Evolutionary conservation across 2,329 filamentous ascomycete species (phyloP).

Genomic region (Aspergillus persii): DNA sequence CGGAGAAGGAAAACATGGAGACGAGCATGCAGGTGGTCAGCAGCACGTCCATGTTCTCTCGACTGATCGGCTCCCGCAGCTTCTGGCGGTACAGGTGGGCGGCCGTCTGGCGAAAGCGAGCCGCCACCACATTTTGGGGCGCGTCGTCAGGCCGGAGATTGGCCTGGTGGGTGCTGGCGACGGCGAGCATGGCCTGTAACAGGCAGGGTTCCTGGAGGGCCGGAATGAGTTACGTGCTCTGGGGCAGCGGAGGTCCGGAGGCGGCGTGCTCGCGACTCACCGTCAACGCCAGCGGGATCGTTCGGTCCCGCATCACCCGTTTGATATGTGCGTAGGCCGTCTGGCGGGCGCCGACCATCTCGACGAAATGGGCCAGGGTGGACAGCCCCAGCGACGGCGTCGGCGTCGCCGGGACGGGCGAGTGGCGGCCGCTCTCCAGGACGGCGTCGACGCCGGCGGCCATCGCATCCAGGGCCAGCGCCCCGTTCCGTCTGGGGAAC

Average conservation of each 20-base stretch:
- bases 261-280: neutral
- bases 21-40: slow-evolving; percentile 1
- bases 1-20: neutral
- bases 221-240: neutral
- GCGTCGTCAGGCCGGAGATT: neutral
- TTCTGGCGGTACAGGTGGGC: neutral
- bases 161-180: slow-evolving; percentile 1
- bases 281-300: neutral
- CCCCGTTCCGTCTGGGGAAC: neutral
- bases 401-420: neutral
- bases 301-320: neutral
- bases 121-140: neutral
- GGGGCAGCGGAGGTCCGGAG: too few species aligned
- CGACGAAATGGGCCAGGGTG: neutral
- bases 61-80: neutral
- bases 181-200: neutral
- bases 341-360: neutral
- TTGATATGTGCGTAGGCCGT: neutral
- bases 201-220: neutral
- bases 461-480: neutral
- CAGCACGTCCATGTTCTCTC: neutral
- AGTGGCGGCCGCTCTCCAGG: neutral
- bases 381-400: neutral
- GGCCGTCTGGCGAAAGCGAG: neutral
- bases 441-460: neutral